Evolutionary conservation across 208 protist species (phyloP), one percentile per base, ranked within the genome.

Genomic region (Leishmania major): DNA sequence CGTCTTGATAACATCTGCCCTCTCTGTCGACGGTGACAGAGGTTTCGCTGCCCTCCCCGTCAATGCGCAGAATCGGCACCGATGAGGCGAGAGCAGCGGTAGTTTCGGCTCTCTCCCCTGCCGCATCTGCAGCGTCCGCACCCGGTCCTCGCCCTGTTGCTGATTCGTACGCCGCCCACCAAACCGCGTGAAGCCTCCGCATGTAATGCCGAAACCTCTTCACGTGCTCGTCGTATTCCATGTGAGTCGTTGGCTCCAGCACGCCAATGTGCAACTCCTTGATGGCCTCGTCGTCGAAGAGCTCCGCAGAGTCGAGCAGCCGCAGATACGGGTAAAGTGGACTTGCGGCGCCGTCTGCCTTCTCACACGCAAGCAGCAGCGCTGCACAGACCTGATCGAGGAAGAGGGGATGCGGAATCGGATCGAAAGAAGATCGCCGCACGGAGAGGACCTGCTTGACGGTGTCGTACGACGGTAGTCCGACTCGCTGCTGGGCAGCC

Each of bases 371-470:
- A 0, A 96, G 85, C 60, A 85, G 81, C 66, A 93, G 57, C 22
- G 92, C 92, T n/a, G 77, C 77, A 82, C 94, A 80, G 13, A 96
- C 69, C 79, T 94, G 91, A 67, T 96, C 93, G 15, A 93, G 81
- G 80, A 96, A 96, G 22, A 92, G 55, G 3, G 84, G 83, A 69
- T 96, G 92, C 17, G 91, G 89, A 22, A 85, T 83, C 1, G 89
- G 90, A 73, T 94, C 90, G 77, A 96, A 93, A 37, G 78, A 85
- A 49, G 82, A 84, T 40, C 80, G 86, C 59, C 72, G 45, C 74
- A 80, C 78, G 1, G 86, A 89, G 35, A 88, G 73, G 62, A 94
- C 72, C 13, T 69, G 49, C 69, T 87, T 75, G 8, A 92, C 59
- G 4, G 62, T 80, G 4, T 69, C 57, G 67, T 90, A 92, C 22